phyloP scores from a whole-genome alignment of 2,329 filamentous ascomycete species.

The Aspergillus aculeatus region DNA sequence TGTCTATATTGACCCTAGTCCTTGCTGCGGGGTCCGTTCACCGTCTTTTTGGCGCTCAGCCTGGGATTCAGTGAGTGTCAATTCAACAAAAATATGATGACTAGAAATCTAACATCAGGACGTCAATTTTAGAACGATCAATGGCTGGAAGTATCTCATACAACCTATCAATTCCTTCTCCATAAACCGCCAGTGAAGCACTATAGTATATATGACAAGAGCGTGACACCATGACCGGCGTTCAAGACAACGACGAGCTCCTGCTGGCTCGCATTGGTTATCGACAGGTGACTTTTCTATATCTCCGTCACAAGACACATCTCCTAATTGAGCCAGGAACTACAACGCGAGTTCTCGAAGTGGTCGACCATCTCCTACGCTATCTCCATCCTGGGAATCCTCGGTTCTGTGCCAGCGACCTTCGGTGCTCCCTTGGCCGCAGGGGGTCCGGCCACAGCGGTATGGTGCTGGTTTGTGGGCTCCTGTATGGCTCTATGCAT shows the following conservation, averaged over 20 bases:
- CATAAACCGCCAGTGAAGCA: background rate
- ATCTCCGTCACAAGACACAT: background rate
- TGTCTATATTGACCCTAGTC: background rate
- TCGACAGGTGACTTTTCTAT: constrained; percentile 51
- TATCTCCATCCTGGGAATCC: constrained; percentile 63
- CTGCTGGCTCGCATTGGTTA: constrained; percentile 63
- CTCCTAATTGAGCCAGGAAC: constrained; percentile 46
- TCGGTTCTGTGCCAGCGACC: constrained; percentile 65
- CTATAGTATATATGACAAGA: background rate
- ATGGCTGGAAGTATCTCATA: background rate
- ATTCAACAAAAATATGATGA: background rate
- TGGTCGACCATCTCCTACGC: constrained; percentile 67
- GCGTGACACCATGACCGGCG: constrained; percentile 37
- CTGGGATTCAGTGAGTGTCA: background rate
- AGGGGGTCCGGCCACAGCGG: constrained; percentile 62
- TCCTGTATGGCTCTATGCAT: constrained; percentile 65
- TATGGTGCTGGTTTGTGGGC: constrained; percentile 66
- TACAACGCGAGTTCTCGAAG: constrained; percentile 63
- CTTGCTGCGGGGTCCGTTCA: constrained; percentile 11
- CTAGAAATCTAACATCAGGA: background rate
- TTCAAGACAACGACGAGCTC: constrained; percentile 59
- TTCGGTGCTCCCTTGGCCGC: constrained; percentile 58
- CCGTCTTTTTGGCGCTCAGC: constrained; percentile 13
- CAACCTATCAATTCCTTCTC: background rate
- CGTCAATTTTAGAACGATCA: background rate